A percentile compares a stretch with the other conserved stretches of the same genome.
phyloP scores from a whole-genome alignment of 2,329 filamentous ascomycete genomes.

The Truncatella angustata region DNA sequence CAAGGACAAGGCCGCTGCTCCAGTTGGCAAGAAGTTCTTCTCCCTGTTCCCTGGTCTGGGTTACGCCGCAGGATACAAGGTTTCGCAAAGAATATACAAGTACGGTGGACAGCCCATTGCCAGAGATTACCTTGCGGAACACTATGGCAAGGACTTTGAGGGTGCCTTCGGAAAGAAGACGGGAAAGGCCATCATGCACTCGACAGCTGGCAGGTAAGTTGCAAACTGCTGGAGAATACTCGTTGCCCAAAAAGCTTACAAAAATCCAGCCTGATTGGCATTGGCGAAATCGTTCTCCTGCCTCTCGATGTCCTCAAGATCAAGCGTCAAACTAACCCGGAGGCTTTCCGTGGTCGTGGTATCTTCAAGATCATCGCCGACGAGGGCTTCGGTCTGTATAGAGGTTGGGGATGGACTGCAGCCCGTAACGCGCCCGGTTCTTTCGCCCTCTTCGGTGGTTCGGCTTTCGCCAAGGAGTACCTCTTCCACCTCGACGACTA shows the following conservation, averaged over 20 bases:
- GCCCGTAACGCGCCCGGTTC: conserved; percentile 95
- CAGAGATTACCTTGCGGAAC: conserved; percentile 77
- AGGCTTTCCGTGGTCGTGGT: conserved; percentile 92
- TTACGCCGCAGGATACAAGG: conserved; percentile 97
- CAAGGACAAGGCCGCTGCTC: conserved; percentile 77
- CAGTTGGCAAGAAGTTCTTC: conserved; percentile 76
- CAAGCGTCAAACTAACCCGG: conserved; percentile 98
- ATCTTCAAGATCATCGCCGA: conserved; percentile 86
- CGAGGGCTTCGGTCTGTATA: conserved; percentile 93
- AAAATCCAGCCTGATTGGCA: conserved; percentile 81
- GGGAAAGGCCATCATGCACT: conserved; percentile 97
- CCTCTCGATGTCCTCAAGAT: conserved; percentile 98
- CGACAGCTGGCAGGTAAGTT: conserved; percentile 80
- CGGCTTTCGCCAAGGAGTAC: conserved; percentile 96
- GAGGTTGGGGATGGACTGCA: conserved; percentile 96
- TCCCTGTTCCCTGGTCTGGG: conserved; percentile 96
- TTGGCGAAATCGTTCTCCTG: conserved; percentile 93
- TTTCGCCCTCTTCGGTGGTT: conserved; percentile 96
- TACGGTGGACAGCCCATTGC: conserved; percentile 96
- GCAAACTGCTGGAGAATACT: no score
- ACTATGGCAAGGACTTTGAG: conserved; percentile 85
- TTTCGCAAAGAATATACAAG: conserved; percentile 97
- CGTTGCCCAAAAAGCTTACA: no score
- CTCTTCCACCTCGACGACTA: conserved; percentile 88
- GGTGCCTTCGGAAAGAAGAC: conserved; percentile 91